Evolutionary conservation across 768 basidiomycete species (phyloP).

Genomic region (Boletus pseudo-olivaceus): DNA sequence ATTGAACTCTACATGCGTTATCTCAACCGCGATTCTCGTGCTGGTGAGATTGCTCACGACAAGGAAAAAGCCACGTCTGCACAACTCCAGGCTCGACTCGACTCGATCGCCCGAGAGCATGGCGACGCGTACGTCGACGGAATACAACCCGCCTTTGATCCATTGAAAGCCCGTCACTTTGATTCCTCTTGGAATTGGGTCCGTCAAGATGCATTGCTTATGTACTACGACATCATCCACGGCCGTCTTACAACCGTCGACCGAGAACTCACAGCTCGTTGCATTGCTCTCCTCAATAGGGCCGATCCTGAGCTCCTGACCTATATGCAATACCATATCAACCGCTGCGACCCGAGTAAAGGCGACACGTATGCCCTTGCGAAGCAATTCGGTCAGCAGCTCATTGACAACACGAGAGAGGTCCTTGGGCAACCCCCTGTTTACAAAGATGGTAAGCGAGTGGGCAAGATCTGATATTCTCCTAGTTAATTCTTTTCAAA

Average conservation of each 20-base stretch:
- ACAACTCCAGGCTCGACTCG: slow-evolving; percentile 80
- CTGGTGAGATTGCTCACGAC: slow-evolving; percentile 88
- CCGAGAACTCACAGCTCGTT: slow-evolving; percentile 94
- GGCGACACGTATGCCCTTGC: slow-evolving; percentile 94
- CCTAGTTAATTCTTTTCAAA: slow-evolving; percentile 26
- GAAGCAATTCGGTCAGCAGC: slow-evolving; percentile 94
- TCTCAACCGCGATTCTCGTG: slow-evolving; percentile 87
- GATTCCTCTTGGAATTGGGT: slow-evolving; percentile 99
- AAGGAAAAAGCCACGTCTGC: slow-evolving; percentile 72
- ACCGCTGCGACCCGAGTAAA: slow-evolving; percentile 71
- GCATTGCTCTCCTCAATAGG: slow-evolving; percentile 96
- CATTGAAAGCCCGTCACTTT: slow-evolving; percentile 95
- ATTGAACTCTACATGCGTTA: slow-evolving; percentile 97
- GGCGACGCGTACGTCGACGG: slow-evolving; percentile 93
- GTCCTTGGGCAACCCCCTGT: slow-evolving; percentile 80
- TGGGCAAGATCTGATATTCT: not conserved
- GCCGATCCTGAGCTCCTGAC: slow-evolving; percentile 88
- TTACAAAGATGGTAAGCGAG: slow-evolving; percentile 85
- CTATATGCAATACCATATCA: slow-evolving; percentile 96
- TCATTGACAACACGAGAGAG: slow-evolving; percentile 90
- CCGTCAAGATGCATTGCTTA: slow-evolving; percentile 90
- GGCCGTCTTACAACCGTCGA: slow-evolving; percentile 92
- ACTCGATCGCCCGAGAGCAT: slow-evolving; percentile 86
- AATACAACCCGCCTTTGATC: slow-evolving; percentile 91
- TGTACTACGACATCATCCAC: slow-evolving; percentile 99